These are phyloP conservation scores for Chloranthus sessilifolius DNA, from an alignment of 164 flowering plant species.

Conservation along the genomic window DNA sequence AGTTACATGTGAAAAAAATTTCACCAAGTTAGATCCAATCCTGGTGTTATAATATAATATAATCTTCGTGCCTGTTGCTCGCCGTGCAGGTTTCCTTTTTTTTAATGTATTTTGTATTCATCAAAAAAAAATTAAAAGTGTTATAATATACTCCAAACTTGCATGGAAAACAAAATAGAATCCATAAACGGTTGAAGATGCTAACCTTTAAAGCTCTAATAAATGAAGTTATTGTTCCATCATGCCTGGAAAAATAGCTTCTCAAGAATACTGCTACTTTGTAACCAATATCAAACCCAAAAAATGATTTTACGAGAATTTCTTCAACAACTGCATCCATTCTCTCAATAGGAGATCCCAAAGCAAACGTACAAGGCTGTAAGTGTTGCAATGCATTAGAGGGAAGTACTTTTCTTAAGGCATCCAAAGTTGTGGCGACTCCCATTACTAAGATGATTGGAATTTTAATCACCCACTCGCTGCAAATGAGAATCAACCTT, in stretches of 20 bases:
- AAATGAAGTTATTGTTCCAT: slow-evolving; percentile 84
- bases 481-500: slow-evolving; percentile 16
- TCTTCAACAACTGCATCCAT: slow-evolving; percentile 78
- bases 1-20: not conserved
- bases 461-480: slow-evolving; percentile 82
- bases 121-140: too few relatives aligned
- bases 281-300: slow-evolving; percentile 57
- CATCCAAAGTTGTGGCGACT: slow-evolving; percentile 74
- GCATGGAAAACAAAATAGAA: not conserved
- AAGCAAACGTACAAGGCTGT: slow-evolving; percentile 44
- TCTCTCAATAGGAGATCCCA: slow-evolving; percentile 71
- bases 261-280: slow-evolving; percentile 69
- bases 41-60: too few relatives aligned
- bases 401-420: slow-evolving; percentile 50
- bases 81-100: too few relatives aligned
- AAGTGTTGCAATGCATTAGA: slow-evolving; percentile 45
- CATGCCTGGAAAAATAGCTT: slow-evolving; percentile 71
- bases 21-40: too few relatives aligned
- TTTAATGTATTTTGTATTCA: too few relatives aligned
- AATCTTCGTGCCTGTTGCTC: too few relatives aligned
- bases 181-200: not conserved
- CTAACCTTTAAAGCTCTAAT: slow-evolving; percentile 79
- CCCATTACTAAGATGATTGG: slow-evolving; percentile 78
- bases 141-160: not conserved
- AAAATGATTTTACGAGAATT: slow-evolving; percentile 49